These are phyloP conservation scores for Pythium brachiatum DNA, from an alignment of 352 stramenopile genomes.

Conservation along the genomic window DNA sequence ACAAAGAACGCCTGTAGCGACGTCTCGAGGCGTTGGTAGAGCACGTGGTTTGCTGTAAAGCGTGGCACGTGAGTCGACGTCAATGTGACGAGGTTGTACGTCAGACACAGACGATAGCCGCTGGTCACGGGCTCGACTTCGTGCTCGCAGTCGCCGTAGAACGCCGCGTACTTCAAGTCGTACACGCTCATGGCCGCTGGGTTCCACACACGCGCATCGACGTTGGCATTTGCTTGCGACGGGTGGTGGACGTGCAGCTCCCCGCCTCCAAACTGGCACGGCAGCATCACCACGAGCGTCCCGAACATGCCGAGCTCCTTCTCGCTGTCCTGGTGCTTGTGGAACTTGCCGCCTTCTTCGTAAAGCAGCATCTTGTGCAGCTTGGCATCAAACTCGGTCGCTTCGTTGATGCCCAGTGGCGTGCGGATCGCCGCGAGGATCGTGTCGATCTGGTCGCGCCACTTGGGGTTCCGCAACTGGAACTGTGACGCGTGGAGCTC, in stretches of 20 bases:
- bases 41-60: conserved; percentile 1
- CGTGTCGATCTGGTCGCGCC: conserved; percentile 5
- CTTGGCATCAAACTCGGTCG: conserved; percentile 6
- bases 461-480: conserved; percentile 12
- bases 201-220: conserved; percentile 14
- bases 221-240: conserved; percentile 3
- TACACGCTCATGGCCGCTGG: conserved; percentile 3
- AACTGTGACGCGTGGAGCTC: conserved; percentile 18
- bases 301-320: conserved; percentile 51
- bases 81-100: conserved; percentile 22
- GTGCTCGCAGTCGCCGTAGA: conserved; percentile 26
- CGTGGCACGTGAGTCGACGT: conserved; percentile 6
- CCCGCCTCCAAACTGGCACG: conserved; percentile 21
- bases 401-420: conserved; percentile 16
- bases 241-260: conserved; percentile 27
- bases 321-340: conserved; percentile 46
- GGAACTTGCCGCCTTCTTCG: conserved; percentile 38
- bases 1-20: conserved; percentile 12
- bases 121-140: conserved; percentile 22
- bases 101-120: conserved; percentile 20
- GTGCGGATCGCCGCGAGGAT: conserved; percentile 6
- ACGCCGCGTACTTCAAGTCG: conserved; percentile 25
- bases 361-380: conserved; percentile 51
- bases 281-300: conserved; percentile 43
- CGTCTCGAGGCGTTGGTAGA: neutral